These are phyloP conservation scores for Globisporangium abappressorium DNA, from an alignment of 352 stramenopile genomes.

Conservation along the genomic window DNA sequence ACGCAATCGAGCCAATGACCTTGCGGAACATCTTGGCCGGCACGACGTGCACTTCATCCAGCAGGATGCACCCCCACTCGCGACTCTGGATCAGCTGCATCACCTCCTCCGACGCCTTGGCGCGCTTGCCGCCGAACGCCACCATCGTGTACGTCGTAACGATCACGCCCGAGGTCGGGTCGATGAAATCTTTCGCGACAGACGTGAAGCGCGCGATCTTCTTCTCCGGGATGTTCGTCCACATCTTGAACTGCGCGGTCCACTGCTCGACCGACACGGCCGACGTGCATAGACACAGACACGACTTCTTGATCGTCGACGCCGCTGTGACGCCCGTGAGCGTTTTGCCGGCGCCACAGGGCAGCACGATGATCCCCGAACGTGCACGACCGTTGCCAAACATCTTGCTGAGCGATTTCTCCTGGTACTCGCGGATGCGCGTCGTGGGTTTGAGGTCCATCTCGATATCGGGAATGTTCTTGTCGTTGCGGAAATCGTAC, in stretches of 20 bases:
- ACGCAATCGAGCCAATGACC: conserved; percentile 92
- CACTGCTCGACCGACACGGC: conserved; percentile 97
- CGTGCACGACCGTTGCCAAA: conserved; percentile 98
- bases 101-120: conserved; percentile 89
- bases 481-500: conserved; percentile 97
- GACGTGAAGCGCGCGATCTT: conserved; percentile 86
- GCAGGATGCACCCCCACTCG: conserved; percentile 98
- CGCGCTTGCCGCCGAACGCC: conserved; percentile 90
- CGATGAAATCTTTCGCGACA: conserved; percentile 80
- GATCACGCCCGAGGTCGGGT: conserved; percentile 87
- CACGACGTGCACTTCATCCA: conserved; percentile 98
- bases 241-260: conserved; percentile 98
- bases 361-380: conserved; percentile 99
- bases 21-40: conserved; percentile 99
- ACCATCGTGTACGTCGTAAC: conserved; percentile 99
- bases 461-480: conserved; percentile 82
- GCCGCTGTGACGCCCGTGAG: conserved; percentile 93
- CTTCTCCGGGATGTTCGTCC: conserved; percentile 91
- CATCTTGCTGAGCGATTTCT: conserved; percentile 99
- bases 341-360: conserved; percentile 93
- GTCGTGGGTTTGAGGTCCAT: conserved; percentile 90
- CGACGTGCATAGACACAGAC: conserved; percentile 97
- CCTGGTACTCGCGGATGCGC: conserved; percentile 97
- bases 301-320: conserved; percentile 97
- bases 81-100: conserved; percentile 96